Evolutionary conservation across 2,329 filamentous ascomycete genomes (phyloP).

Genomic region (Monilinia aucupariae): DNA sequence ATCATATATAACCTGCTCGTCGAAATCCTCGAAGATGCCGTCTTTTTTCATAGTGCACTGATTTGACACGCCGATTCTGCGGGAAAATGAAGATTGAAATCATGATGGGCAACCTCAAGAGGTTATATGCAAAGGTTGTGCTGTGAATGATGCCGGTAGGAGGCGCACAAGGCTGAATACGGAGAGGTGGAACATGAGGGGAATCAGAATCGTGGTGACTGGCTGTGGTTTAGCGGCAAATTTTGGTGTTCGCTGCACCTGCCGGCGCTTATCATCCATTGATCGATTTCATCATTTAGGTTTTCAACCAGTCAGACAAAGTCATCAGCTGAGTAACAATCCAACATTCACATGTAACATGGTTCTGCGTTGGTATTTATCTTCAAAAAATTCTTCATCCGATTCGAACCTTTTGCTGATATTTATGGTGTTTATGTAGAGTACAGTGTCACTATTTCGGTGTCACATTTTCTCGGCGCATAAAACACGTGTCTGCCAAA

Average conservation of each 20-base stretch:
- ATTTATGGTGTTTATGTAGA: background rate
- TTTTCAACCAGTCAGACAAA: conserved; percentile 10
- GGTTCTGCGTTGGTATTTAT: background rate
- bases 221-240: conserved; percentile 5
- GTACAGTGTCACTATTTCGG: background rate
- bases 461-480: background rate
- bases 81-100: background rate
- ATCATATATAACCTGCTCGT: conserved; percentile 44
- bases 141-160: background rate
- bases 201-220: conserved; percentile 1
- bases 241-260: conserved; percentile 6
- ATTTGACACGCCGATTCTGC: background rate
- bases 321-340: background rate
- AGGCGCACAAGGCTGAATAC: conserved; percentile 15
- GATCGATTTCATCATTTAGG: background rate
- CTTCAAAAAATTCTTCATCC: background rate
- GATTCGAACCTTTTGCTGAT: background rate
- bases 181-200: conserved; percentile 13
- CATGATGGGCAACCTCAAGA: conserved; percentile 9
- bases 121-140: conserved; percentile 4
- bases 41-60: conserved; percentile 21
- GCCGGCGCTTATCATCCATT: conserved; percentile 12
- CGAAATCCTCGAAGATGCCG: conserved; percentile 42
- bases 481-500: background rate
- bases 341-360: background rate